These are phyloP conservation scores for Fusarium sp. DNA, from an alignment of 2,329 filamentous ascomycete genomes.

Conservation along the genomic window DNA sequence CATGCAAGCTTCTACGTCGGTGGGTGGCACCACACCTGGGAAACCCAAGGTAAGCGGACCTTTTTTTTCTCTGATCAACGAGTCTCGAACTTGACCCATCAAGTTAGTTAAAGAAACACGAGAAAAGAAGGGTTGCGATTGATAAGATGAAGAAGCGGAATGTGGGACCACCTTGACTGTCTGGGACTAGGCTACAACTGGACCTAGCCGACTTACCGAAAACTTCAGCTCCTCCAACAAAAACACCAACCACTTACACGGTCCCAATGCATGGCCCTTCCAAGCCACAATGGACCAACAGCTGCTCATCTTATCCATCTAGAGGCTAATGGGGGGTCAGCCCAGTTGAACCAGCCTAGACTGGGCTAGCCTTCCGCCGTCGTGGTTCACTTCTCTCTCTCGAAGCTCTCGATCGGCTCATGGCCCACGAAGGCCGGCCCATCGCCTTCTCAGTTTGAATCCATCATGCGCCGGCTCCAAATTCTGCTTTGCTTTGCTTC, in stretches of 20 bases:
- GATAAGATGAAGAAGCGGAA: conserved; percentile 39
- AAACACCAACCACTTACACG: conserved; percentile 4
- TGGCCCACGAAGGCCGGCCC: background rate
- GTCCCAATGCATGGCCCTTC: conserved; percentile 19
- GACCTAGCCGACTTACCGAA: background rate
- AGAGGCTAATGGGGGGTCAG: background rate
- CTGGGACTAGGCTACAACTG: background rate
- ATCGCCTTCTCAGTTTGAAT: background rate
- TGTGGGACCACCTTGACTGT: conserved; percentile 4
- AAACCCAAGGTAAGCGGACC: background rate
- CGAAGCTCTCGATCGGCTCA: conserved; percentile 9
- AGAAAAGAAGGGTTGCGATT: conserved; percentile 28
- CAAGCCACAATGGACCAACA: conserved; percentile 33
- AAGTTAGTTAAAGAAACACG: background rate
- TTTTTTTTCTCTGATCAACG: background rate
- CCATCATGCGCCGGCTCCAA: conserved; percentile 12
- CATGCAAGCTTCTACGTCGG: conserved; percentile 11
- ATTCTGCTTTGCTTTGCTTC: background rate
- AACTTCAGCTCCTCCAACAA: conserved; percentile 13
- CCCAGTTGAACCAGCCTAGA: conserved; percentile 4
- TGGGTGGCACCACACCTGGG: background rate
- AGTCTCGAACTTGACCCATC: background rate
- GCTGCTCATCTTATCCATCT: conserved; percentile 29
- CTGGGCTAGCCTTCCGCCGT: conserved; percentile 18
- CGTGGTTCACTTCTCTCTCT: conserved; percentile 12